Conservation (phyloP, 805 yeast genomes). For the Maudiozyma barnettii region DNA sequence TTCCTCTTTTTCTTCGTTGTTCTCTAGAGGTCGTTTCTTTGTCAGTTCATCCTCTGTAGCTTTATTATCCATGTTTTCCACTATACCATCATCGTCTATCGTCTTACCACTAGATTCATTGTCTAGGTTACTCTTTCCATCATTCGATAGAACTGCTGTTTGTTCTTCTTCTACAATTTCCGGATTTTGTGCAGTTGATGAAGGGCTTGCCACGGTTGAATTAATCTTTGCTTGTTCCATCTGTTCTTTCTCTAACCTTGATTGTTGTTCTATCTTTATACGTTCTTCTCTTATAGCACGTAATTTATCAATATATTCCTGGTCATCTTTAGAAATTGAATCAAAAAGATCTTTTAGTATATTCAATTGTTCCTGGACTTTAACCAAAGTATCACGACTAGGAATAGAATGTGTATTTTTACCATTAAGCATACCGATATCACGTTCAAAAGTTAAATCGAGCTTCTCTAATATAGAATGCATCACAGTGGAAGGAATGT, state of each 20-base stretch:
- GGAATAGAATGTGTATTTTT: conserved; percentile 40
- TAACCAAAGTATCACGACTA: conserved; percentile 32
- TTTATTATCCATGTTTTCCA: background rate
- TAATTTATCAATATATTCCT: conserved; percentile 12
- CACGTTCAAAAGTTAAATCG: conserved; percentile 46
- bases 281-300: conserved; percentile 10
- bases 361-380: conserved; percentile 33
- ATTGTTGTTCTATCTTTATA: background rate
- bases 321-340: conserved; percentile 17
- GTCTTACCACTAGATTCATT: background rate
- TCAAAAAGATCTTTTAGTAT: conserved; percentile 17
- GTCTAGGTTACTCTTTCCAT: background rate
- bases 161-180: background rate
- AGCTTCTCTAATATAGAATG: conserved; percentile 45
- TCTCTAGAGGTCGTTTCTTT: background rate
- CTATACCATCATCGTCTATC: background rate
- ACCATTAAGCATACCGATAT: conserved; percentile 54
- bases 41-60: background rate
- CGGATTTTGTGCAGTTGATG: too few relatives aligned
- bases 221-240: background rate
- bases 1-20: background rate
- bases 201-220: background rate
- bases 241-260: background rate
- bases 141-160: background rate
- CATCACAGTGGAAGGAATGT: conserved; percentile 35